phyloP scores from a whole-genome alignment of 2,329 filamentous ascomycete genomes.

The Hypoxylon sp. region DNA sequence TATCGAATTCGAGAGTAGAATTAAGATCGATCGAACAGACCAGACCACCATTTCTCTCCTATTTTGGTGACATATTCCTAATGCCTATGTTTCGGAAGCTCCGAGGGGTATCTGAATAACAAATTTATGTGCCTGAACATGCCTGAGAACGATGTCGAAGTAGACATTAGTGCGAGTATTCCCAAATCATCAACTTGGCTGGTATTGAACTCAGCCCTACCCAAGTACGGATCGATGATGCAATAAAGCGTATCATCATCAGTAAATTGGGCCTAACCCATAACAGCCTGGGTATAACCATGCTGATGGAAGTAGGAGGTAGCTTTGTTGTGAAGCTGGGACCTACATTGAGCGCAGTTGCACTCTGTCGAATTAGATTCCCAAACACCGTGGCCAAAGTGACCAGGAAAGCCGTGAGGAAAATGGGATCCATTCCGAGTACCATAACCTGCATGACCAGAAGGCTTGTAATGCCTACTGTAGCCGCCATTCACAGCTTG shows the following conservation, averaged over 20 bases:
- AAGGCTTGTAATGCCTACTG: constrained; percentile 61
- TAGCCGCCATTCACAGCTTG: constrained; percentile 54
- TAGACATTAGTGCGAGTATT: constrained; percentile 44
- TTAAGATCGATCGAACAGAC: constrained; percentile 21
- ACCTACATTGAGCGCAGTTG: constrained; percentile 63
- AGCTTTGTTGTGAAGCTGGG: constrained; percentile 61
- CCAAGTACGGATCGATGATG: constrained; percentile 16
- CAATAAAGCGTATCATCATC: constrained; percentile 37
- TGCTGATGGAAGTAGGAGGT: constrained; percentile 65
- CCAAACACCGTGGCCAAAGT: constrained; percentile 67
- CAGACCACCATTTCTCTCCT: constrained; percentile 17
- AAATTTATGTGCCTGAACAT: constrained; percentile 53
- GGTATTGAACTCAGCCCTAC: constrained; percentile 18
- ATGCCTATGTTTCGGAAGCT: constrained; percentile 43
- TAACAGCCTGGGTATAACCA: constrained; percentile 68
- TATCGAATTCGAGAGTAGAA: constrained; percentile 6
- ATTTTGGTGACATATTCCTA: constrained; percentile 26
- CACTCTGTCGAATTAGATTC: constrained; percentile 67
- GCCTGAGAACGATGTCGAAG: constrained; percentile 46
- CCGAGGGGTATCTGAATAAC: constrained; percentile 54
- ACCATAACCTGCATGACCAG: constrained; percentile 57
- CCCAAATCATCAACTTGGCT: constrained; percentile 30
- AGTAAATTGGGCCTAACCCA: constrained; percentile 60
- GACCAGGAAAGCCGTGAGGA: constrained; percentile 62
- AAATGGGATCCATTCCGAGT: constrained; percentile 60